Conservation (phyloP, 306 rosid species). For the Senna siamea region DNA sequence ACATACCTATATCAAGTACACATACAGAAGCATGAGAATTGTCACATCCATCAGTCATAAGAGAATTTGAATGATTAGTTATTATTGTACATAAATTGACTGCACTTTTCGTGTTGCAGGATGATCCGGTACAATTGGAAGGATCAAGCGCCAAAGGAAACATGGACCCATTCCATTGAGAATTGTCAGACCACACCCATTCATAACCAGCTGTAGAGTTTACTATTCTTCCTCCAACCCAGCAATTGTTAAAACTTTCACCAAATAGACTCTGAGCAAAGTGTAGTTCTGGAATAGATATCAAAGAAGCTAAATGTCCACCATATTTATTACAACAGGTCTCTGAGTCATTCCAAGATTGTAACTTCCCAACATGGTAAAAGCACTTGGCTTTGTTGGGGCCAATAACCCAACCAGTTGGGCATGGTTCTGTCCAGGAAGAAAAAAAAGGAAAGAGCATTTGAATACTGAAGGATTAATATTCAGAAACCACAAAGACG, state of each 20-base stretch:
- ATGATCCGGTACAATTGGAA: constrained; percentile 54
- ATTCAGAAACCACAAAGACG: not conserved
- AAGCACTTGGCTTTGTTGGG: constrained; percentile 69
- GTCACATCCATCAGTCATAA: constrained; percentile 61
- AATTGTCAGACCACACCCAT: constrained; percentile 89
- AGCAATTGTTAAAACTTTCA: constrained; percentile 57
- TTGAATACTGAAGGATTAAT: constrained; percentile 18
- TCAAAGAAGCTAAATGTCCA: constrained; percentile 73
- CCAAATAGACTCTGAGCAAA: constrained; percentile 66
- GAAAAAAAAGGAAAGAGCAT: constrained; percentile 25
- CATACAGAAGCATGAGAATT: constrained; percentile 67
- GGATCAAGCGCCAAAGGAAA: constrained; percentile 41
- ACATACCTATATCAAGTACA: constrained; percentile 73
- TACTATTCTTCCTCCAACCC: constrained; percentile 80
- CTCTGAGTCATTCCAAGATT: constrained; percentile 90
- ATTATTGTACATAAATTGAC: constrained; percentile 62
- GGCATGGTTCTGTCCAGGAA: constrained; percentile 67
- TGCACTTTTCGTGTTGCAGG: constrained; percentile 52
- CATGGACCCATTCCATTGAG: constrained; percentile 67
- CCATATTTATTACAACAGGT: constrained; percentile 58
- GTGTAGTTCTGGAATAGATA: constrained; percentile 59
- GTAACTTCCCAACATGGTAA: constrained; percentile 48
- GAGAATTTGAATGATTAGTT: constrained; percentile 50
- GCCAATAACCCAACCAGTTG: constrained; percentile 65
- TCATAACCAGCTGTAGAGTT: constrained; percentile 56